Conservation (phyloP, 2,329 filamentous ascomycete species). For the Cercospora sp. region DNA sequence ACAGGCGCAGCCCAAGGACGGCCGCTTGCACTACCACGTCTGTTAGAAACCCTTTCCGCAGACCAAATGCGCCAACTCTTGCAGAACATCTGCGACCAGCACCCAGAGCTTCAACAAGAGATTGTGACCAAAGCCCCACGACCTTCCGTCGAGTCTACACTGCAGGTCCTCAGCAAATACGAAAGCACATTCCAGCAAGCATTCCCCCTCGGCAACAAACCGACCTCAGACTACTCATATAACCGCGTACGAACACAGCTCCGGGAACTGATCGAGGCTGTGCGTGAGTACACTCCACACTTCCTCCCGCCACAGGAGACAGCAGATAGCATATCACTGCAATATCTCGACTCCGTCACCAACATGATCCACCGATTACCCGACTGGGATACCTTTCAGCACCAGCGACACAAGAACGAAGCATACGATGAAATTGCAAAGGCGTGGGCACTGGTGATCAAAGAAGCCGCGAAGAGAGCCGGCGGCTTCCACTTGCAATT, state of each 20-base stretch:
- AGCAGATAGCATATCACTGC: conserved; percentile 78
- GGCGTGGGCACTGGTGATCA: conserved; percentile 89
- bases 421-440: conserved; percentile 95
- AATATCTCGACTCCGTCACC: conserved; percentile 86
- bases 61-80: conserved; percentile 81
- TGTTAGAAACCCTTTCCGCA: conserved; percentile 91
- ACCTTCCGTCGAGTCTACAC: conserved; percentile 78
- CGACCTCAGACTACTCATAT: conserved; percentile 89
- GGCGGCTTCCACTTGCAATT: conserved; percentile 88
- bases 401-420: conserved; percentile 90
- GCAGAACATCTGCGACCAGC: conserved; percentile 87
- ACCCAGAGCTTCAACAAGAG: conserved; percentile 82
- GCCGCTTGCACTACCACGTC: conserved; percentile 67
- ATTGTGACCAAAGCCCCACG: conserved; percentile 80
- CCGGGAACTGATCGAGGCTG: conserved; percentile 77
- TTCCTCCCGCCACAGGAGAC: conserved; percentile 89
- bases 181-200: conserved; percentile 74
- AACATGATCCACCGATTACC: conserved; percentile 86
- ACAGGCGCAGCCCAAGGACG: conserved; percentile 66
- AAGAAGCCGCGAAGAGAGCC: conserved; percentile 85
- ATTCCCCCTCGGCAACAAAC: conserved; percentile 81
- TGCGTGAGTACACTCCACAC: conserved; percentile 92
- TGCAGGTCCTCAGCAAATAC: conserved; percentile 80
- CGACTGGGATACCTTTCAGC: conserved; percentile 83
- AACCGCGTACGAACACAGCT: conserved; percentile 85